Base-by-base conservation (phyloP, 2,329 filamentous ascomycete genomes). In the Alternaria rosae region DNA sequence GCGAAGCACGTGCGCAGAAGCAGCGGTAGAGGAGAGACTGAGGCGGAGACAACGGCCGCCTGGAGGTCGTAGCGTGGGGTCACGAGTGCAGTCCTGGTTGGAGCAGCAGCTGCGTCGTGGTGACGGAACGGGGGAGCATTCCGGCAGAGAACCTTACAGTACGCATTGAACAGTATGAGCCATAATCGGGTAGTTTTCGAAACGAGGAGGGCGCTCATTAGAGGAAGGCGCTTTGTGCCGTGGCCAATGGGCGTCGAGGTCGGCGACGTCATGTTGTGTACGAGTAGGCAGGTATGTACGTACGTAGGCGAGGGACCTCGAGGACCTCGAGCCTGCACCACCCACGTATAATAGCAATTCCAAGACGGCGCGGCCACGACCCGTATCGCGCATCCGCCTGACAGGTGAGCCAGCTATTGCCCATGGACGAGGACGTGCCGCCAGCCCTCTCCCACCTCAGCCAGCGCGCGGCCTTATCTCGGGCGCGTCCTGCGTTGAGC, bases 181-280 rank as follows among this genome's bases (percentile, higher is more conserved):
- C 15, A 12, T 3, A 21, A 12, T 20, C 20, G 41, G 15, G 32
- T n/a, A 13, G 10, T 53, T 53, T 43, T 48, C 28, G 54, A 6
- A 30, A 45, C 42, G 48, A 52, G 54, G 20, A 35, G 17, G 25
- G 20, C 23, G 26, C 8, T 44, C 7, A 54, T 59, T 59, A 50
- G 54, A 41, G 32, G 30, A 8, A 35, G 43, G 42, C 17, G 6
- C 1, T 32, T 20, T 25, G 3, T 9, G 23, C 41, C 54, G 47
- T 21, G 52, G 25, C 48, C 48, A 58, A 58, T 47, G n/a, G 13
- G 20, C 25, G 15, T 21, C 20, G 1, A 17, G 17, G n/a, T 13
- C 15, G n/a, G 23, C 23, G 21, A 61, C 47, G 58, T 57, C 58
- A 57, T 47, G 53, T 11, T 38, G 47, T 25, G 47, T 35, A 51